Evolutionary conservation across 192 early-diverging fungal genomes (phyloP), one percentile per base, ranked within the genome.

Genomic region (Thamnidium elegans): DNA sequence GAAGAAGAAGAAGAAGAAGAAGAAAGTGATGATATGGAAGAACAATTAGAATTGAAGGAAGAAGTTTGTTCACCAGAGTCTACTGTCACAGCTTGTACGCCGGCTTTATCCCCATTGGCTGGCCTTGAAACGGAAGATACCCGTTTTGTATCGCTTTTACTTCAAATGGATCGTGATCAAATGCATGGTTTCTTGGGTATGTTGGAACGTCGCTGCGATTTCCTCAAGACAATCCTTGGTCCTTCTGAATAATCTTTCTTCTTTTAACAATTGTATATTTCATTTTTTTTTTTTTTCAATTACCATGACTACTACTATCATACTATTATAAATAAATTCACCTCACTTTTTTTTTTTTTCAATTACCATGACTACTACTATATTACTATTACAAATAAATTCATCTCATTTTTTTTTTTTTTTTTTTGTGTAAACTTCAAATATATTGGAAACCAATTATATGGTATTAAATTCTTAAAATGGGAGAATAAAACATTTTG

Each of bases 161-260:
- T 66, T n/a, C 60, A 59, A 36, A 81, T 84, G 79, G 69, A 74
- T 21, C 77, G 78, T 45, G 75, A 77, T 42, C 80, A 84, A 64
- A 76, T 84, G 71, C 73, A 79, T 61, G 77, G 71, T 34, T 81
- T 81, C 58, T 63, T 84, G 20, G 66, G 65, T 20, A 79, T 81
- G 36, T 75, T 84, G n/a, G 80, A 84, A 68, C 69, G 79, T 48
- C 62, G 82, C 5, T 84, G 82, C 30, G 74, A 72, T 4, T 76
- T 84, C 36, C 52, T 84, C 39, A 39, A 39, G 36, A 39, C 36
- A 1, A 39, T 39, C 9, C 36, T 39, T 10, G 36, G 7, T 6
- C 7, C 36, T 39, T 10, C 36, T 3, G 36, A 6, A 39, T 54
- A 31, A 15, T 6, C 15, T 30, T 46, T 46, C 9, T 46, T 46